Conservation (phyloP, 768 basidiomycete species). For the Lanmaoa pseudosensibilis region DNA sequence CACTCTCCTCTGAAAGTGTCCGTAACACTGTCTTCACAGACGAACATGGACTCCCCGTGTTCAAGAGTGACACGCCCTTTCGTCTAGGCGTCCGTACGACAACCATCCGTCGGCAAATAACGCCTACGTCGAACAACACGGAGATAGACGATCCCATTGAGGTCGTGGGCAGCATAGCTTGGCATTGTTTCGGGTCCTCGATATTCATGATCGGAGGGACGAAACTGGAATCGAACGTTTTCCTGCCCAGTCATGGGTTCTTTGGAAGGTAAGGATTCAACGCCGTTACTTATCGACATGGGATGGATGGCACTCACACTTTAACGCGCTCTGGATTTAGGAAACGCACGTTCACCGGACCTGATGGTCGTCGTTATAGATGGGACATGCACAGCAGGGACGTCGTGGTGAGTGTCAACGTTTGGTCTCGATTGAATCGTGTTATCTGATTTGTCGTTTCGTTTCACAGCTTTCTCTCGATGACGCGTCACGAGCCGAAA, state of each 20-base stretch:
- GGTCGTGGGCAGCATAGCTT: slow-evolving; percentile 34
- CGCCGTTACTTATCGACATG: background rate
- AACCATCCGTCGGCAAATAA: slow-evolving; percentile 15
- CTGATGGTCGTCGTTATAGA: slow-evolving; percentile 33
- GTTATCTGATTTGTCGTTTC: background rate
- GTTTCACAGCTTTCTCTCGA: slow-evolving; percentile 18
- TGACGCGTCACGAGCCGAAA: slow-evolving; percentile 13
- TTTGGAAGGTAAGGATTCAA: slow-evolving; percentile 11
- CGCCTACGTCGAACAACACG: background rate
- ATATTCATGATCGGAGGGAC: slow-evolving; percentile 30
- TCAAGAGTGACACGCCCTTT: slow-evolving; percentile 28
- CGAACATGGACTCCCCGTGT: slow-evolving; percentile 26
- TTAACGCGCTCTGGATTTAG: background rate
- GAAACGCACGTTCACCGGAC: slow-evolving; percentile 32
- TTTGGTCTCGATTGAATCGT: background rate
- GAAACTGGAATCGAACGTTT: slow-evolving; percentile 26
- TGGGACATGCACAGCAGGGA: slow-evolving; percentile 26
- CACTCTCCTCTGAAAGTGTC: slow-evolving; percentile 26
- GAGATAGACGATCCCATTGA: slow-evolving; percentile 24
- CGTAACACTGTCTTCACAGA: slow-evolving; percentile 31
- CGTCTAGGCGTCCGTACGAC: slow-evolving; percentile 17
- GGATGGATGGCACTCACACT: background rate
- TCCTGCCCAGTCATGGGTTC: slow-evolving; percentile 22
- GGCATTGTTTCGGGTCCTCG: slow-evolving; percentile 31
- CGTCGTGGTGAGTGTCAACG: slow-evolving; percentile 12